Percentiles rank a stretch among this genome's conserved stretches.
These are phyloP conservation scores for Thalassiosira mediterranea DNA, from an alignment of 352 stramenopile species.

Conservation along the genomic window DNA sequence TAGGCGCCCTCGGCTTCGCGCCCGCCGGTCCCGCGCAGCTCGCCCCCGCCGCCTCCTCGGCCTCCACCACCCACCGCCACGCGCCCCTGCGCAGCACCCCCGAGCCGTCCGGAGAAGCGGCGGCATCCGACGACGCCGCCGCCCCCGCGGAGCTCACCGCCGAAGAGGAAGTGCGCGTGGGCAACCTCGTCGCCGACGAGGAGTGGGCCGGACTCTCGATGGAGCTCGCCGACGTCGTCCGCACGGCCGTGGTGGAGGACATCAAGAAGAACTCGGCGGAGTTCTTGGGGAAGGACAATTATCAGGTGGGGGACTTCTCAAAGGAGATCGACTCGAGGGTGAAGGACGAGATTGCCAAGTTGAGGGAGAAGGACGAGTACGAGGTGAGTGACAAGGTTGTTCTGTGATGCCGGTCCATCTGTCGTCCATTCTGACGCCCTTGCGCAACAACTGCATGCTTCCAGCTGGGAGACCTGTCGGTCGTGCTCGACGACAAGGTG, in stretches of 20 bases:
- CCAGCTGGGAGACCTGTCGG: constrained; percentile 73
- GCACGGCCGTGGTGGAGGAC: constrained; percentile 72
- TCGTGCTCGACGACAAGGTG: constrained; percentile 60
- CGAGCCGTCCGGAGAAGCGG: too few relatives aligned
- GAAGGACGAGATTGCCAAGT: constrained; percentile 71
- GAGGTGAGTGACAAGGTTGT: constrained; percentile 26
- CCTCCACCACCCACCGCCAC: too few relatives aligned
- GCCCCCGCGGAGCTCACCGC: constrained; percentile 5
- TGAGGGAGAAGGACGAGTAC: constrained; percentile 70
- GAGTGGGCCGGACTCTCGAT: constrained; percentile 77
- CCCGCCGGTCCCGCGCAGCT: too few relatives aligned
- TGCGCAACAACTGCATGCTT: constrained; percentile 27
- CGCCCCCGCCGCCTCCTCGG: too few relatives aligned
- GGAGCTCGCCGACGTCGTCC: constrained; percentile 75
- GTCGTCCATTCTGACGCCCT: background rate
- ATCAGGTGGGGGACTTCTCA: constrained; percentile 65
- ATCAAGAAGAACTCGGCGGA: constrained; percentile 76
- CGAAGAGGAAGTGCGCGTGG: constrained; percentile 58
- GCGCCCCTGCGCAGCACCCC: too few relatives aligned
- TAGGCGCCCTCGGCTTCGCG: too few relatives aligned
- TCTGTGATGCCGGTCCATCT: background rate
- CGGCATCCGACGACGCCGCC: too few relatives aligned
- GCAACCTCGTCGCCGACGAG: constrained; percentile 76
- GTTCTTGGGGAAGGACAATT: constrained; percentile 74
- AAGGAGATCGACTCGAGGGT: constrained; percentile 76